Percentiles rank a stretch among this genome's conserved stretches.
These are phyloP conservation scores for Dictyostelium capitatum DNA, from an alignment of 78 protist species.

Conservation along the genomic window DNA sequence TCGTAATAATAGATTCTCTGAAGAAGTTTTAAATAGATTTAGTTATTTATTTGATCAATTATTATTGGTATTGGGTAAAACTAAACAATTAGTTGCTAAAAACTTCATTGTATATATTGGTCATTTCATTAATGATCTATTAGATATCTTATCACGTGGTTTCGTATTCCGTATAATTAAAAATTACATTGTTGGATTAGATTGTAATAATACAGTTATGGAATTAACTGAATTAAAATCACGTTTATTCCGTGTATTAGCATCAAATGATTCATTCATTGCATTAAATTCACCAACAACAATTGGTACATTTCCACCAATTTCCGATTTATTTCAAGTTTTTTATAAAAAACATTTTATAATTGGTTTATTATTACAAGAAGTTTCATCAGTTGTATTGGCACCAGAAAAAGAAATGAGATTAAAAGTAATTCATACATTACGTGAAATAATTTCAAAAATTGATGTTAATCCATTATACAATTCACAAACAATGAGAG, in stretches of 20 bases:
- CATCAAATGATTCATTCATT: constrained; percentile 47
- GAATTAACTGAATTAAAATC: constrained; percentile 51
- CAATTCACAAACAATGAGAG: constrained; percentile 55
- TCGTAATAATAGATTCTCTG: constrained; percentile 36
- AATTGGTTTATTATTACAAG: constrained; percentile 74
- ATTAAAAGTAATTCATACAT: constrained; percentile 22
- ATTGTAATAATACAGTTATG: constrained; percentile 24
- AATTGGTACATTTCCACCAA: background rate
- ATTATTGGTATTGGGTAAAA: constrained; percentile 17
- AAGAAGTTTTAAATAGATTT: constrained; percentile 14
- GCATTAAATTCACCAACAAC: constrained; percentile 64
- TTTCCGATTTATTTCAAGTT: background rate
- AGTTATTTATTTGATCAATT: constrained; percentile 36
- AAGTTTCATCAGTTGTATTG: constrained; percentile 10
- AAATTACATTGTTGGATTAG: constrained; percentile 40
- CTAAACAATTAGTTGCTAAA: constrained; percentile 33
- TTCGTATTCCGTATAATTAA: constrained; percentile 46
- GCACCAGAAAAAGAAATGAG: constrained; percentile 48
- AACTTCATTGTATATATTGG: constrained; percentile 35
- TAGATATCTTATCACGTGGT: constrained; percentile 51
- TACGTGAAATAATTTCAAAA: constrained; percentile 42
- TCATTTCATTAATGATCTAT: constrained; percentile 51
- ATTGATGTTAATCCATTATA: constrained; percentile 9
- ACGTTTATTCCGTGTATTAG: constrained; percentile 43
- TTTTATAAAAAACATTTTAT: constrained; percentile 61